Conservation (phyloP, 139 green algal genomes). For the Pycnococcus provasolii region DNA sequence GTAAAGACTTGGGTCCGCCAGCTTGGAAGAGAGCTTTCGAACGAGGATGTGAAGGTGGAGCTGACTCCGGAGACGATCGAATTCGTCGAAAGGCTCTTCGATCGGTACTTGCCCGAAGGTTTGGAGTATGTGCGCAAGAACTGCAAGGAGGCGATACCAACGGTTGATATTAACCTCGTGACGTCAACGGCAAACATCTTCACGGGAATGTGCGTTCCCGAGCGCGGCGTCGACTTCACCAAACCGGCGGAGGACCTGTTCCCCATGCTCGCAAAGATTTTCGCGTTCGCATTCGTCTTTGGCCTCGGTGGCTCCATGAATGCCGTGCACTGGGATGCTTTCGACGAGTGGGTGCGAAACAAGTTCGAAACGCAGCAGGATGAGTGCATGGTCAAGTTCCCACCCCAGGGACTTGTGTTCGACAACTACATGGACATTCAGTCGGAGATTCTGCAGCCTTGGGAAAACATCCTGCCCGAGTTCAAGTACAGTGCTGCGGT, state of each 20-base stretch:
- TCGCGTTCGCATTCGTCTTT: conserved; percentile 60
- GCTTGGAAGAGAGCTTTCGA: not conserved
- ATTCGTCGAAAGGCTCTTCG: conserved; percentile 53
- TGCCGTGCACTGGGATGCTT: conserved; percentile 37
- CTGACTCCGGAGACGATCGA: conserved; percentile 33
- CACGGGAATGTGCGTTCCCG: conserved; percentile 22
- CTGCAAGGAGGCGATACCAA: conserved; percentile 57
- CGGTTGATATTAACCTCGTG: conserved; percentile 46
- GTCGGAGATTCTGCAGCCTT: too few species aligned
- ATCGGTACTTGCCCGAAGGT: conserved; percentile 35
- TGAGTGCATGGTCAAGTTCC: not conserved
- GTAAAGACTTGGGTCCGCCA: conserved; percentile 43
- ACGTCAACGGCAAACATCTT: conserved; percentile 35
- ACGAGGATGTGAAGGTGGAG: conserved; percentile 1
- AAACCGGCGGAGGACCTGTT: not conserved
- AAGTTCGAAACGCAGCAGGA: conserved; percentile 28
- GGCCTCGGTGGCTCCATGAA: conserved; percentile 53
- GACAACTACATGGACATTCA: conserved; percentile 53
- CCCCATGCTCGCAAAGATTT: conserved; percentile 38
- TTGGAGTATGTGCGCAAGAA: conserved; percentile 52
- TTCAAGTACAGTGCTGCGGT: conserved; percentile 61
- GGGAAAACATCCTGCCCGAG: conserved; percentile 46
- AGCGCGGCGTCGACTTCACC: conserved; percentile 16
- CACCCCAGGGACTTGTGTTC: conserved; percentile 44
- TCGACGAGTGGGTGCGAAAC: conserved; percentile 45